Evolutionary conservation across 768 basidiomycete species (phyloP).

Genomic region (Clavulina sp.): DNA sequence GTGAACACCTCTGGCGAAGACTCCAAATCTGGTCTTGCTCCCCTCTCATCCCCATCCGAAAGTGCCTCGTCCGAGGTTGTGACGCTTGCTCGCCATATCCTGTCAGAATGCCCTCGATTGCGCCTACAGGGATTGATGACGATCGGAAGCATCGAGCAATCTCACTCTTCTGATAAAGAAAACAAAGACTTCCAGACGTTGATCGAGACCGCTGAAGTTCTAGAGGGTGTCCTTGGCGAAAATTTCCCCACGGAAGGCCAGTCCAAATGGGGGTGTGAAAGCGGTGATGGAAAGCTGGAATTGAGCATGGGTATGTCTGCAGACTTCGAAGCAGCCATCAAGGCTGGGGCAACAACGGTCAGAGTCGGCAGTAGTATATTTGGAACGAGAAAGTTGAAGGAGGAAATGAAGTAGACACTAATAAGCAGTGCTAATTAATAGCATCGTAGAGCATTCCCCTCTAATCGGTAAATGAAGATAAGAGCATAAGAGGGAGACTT

Average conservation of each 20-base stretch:
- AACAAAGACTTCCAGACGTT: slow-evolving; percentile 65
- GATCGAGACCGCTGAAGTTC: slow-evolving; percentile 39
- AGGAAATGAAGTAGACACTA: background rate
- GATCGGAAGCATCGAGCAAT: slow-evolving; percentile 70
- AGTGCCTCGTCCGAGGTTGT: slow-evolving; percentile 33
- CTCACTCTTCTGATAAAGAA: slow-evolving; percentile 28
- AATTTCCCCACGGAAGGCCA: slow-evolving; percentile 11
- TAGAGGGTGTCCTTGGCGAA: slow-evolving; percentile 30
- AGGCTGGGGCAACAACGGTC: slow-evolving; percentile 71
- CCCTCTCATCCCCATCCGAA: slow-evolving; percentile 16
- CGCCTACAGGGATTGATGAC: slow-evolving; percentile 86
- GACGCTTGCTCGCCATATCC: slow-evolving; percentile 50
- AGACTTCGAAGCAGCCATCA: slow-evolving; percentile 77
- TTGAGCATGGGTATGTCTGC: slow-evolving; percentile 96
- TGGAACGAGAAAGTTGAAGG: slow-evolving; percentile 47
- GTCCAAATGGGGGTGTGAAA: slow-evolving; percentile 28
- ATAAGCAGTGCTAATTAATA: background rate
- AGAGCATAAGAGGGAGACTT: no score
- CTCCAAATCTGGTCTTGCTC: slow-evolving; percentile 68
- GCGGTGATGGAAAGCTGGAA: slow-evolving; percentile 30
- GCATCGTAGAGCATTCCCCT: no score
- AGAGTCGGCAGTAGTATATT: slow-evolving; percentile 87
- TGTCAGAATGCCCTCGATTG: slow-evolving; percentile 55
- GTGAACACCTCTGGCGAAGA: slow-evolving; percentile 93
- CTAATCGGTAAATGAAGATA: no score